Evolutionary conservation across 306 rosid species (phyloP).

Genomic region (Acmispon strigosus): DNA sequence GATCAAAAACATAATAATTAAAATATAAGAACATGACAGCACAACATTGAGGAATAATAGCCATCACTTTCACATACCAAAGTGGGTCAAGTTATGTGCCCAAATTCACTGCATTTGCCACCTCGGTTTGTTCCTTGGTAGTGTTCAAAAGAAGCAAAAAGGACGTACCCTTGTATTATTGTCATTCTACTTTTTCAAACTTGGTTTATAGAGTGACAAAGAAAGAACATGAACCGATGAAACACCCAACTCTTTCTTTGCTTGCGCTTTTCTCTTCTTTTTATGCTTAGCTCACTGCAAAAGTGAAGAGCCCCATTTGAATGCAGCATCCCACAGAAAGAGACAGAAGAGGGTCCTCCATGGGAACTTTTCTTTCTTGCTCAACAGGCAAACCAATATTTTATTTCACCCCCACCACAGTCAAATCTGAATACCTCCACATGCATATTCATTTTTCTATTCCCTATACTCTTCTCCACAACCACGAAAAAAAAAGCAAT

Average conservation of each 20-base stretch:
- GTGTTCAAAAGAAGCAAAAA: constrained; percentile 38
- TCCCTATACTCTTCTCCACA: constrained; percentile 29
- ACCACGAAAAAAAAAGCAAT: constrained; percentile 13
- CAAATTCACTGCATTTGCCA: constrained; percentile 27
- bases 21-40: background rate
- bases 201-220: constrained; percentile 24
- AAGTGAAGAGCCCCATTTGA: constrained; percentile 39
- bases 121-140: constrained; percentile 18
- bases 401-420: background rate
- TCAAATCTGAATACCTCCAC: constrained; percentile 23
- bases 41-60: constrained; percentile 9
- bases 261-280: constrained; percentile 41
- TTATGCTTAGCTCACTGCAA: constrained; percentile 35
- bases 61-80: constrained; percentile 9
- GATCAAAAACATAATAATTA: background rate
- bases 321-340: constrained; percentile 17
- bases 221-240: constrained; percentile 41
- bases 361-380: constrained; percentile 32
- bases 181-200: constrained; percentile 26
- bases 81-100: constrained; percentile 13
- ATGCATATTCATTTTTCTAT: constrained; percentile 23
- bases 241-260: constrained; percentile 28
- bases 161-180: constrained; percentile 25
- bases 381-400: constrained; percentile 29
- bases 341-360: constrained; percentile 8